A percentile compares a stretch with the other conserved stretches of the same genome.
These are phyloP conservation scores for Aspergillus spinulosporus DNA, from an alignment of 2,329 filamentous ascomycete species.

Conservation along the genomic window DNA sequence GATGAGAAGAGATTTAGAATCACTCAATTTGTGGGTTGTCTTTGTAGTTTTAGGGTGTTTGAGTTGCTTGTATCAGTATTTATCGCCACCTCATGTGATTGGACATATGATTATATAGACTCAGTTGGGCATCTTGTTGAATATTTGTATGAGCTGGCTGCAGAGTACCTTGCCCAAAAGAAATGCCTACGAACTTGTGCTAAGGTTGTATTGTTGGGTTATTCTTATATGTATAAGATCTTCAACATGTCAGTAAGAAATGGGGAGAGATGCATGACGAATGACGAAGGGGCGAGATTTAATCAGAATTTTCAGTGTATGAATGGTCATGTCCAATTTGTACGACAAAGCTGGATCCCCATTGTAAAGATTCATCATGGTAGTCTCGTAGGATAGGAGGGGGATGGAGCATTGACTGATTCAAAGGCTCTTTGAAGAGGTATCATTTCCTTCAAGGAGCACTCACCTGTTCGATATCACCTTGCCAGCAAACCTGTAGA, in stretches of 20 bases:
- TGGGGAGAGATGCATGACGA: neutral
- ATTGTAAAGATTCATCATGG: slow-evolving; percentile 38
- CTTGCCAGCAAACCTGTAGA: too few species aligned
- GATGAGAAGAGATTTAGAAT: slow-evolving; percentile 8
- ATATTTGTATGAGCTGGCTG: neutral
- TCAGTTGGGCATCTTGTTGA: too few species aligned
- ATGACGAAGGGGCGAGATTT: slow-evolving; percentile 11
- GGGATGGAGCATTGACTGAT: neutral
- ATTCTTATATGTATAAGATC: neutral
- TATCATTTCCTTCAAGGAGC: too few species aligned
- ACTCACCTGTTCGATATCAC: too few species aligned
- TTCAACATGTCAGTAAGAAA: slow-evolving; percentile 1
- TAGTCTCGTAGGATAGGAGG: neutral
- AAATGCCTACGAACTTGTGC: neutral
- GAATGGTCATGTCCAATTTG: slow-evolving; percentile 38
- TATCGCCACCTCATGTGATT: too few species aligned
- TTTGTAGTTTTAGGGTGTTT: too few species aligned
- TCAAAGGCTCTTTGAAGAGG: too few species aligned
- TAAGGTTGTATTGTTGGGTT: neutral
- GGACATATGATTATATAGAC: too few species aligned
- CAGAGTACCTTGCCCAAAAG: neutral
- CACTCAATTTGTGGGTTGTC: too few species aligned
- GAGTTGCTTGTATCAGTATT: too few species aligned
- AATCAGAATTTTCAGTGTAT: slow-evolving; percentile 46
- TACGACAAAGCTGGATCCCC: slow-evolving; percentile 30